These are phyloP conservation scores for Ophiostoma ulmi DNA, from an alignment of 2,329 filamentous ascomycete species.

Conservation along the genomic window DNA sequence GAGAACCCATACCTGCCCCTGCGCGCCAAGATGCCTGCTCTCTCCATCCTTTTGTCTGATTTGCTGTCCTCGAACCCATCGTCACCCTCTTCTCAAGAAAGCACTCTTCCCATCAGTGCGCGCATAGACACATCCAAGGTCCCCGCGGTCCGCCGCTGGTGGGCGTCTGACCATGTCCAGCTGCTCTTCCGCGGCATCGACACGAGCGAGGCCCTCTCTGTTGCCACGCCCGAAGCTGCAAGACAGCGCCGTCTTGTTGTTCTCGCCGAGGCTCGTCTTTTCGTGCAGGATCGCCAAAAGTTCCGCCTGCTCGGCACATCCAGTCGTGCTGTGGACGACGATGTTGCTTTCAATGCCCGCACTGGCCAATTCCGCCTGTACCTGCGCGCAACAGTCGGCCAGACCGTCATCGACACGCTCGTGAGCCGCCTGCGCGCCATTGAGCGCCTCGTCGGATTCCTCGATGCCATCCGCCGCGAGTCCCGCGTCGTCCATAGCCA, in stretches of 20 bases:
- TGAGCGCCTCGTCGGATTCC: constrained; percentile 64
- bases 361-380: constrained; percentile 60
- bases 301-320: constrained; percentile 52
- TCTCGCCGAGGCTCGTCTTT: constrained; percentile 51
- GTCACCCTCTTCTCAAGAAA: background rate
- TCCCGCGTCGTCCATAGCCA: constrained; percentile 53
- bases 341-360: constrained; percentile 56
- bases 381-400: constrained; percentile 54
- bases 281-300: constrained; percentile 48
- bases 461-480: constrained; percentile 58
- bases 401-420: constrained; percentile 55
- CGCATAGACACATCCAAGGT: background rate
- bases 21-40: constrained; percentile 44
- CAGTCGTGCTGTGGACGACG: constrained; percentile 44
- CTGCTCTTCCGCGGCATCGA: constrained; percentile 52
- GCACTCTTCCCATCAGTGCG: background rate
- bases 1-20: constrained; percentile 39
- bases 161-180: constrained; percentile 56
- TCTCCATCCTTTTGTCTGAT: constrained; percentile 47
- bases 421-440: constrained; percentile 59
- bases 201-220: constrained; percentile 30
- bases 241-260: constrained; percentile 34
- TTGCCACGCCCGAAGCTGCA: background rate
- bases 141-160: constrained; percentile 34
- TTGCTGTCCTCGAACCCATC: constrained; percentile 30